These are phyloP conservation scores for Apiospora rasikravindrae DNA, from an alignment of 2,329 filamentous ascomycete genomes.

Conservation along the genomic window DNA sequence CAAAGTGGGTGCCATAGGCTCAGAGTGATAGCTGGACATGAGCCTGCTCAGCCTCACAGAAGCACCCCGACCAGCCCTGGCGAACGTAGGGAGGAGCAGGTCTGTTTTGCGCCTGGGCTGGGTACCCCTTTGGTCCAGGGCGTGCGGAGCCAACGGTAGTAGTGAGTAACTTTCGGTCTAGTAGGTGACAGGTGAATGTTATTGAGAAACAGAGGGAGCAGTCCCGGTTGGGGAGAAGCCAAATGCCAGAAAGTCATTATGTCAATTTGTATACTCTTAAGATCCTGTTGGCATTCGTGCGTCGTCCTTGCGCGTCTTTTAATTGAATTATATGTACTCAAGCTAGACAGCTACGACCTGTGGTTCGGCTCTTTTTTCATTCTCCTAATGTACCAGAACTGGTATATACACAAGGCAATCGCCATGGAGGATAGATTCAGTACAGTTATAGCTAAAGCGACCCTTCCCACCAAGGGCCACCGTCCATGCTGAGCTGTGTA, in stretches of 20 bases:
- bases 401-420: neutral
- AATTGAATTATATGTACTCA: neutral
- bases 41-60: neutral
- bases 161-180: neutral
- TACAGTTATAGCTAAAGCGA: neutral
- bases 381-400: neutral
- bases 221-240: neutral
- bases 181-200: neutral
- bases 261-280: neutral
- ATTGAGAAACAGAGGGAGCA: neutral
- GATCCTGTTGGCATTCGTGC: neutral
- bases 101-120: neutral
- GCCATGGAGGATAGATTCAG: neutral
- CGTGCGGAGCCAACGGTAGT: neutral
- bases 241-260: slow-evolving; percentile 2
- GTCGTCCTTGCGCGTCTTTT: neutral
- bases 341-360: neutral
- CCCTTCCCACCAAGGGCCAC: slow-evolving; percentile 3
- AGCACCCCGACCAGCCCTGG: neutral
- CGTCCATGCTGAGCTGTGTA: slow-evolving; percentile 1
- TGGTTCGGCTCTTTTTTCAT: neutral
- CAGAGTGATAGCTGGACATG: neutral
- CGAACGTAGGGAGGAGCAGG: neutral
- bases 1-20: neutral
- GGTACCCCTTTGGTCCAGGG: neutral